A percentile compares a stretch with the other conserved stretches of the same genome.
phyloP scores from a whole-genome alignment of 1,284 basidiomycete genomes.

The Boletus mariae region DNA sequence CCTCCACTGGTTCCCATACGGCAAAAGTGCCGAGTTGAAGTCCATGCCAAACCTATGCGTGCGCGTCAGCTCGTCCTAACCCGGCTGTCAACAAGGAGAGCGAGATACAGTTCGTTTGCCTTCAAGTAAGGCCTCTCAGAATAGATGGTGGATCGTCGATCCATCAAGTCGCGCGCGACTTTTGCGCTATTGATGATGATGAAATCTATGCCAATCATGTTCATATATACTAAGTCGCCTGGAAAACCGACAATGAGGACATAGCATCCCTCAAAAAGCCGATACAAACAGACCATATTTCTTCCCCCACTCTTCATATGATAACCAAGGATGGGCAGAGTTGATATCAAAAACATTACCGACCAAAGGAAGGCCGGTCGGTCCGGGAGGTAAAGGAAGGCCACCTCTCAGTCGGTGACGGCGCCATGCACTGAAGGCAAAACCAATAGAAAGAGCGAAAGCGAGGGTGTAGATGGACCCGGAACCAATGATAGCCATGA shows the following conservation, averaged over 20 bases:
- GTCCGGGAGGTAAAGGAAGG: conserved; percentile 30
- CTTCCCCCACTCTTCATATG: conserved; percentile 31
- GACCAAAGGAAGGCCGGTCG: conserved; percentile 27
- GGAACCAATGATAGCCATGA: conserved; percentile 2
- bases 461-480: conserved; percentile 2
- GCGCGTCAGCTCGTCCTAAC: conserved; percentile 1
- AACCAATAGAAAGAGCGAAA: conserved; percentile 7
- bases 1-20: conserved; percentile 26
- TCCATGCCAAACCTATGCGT: conserved; percentile 30
- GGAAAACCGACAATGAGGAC: not conserved
- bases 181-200: conserved; percentile 39
- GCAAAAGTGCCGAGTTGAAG: conserved; percentile 27
- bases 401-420: conserved; percentile 11
- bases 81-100: not conserved
- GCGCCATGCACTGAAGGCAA: conserved; percentile 16
- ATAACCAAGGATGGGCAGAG: conserved; percentile 24
- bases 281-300: conserved; percentile 21
- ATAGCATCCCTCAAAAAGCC: not conserved
- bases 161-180: conserved; percentile 39
- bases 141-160: conserved; percentile 41
- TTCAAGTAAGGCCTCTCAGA: conserved; percentile 37
- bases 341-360: conserved; percentile 25
- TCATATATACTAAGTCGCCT: conserved; percentile 37
- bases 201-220: conserved; percentile 36
- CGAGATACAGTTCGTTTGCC: conserved; percentile 21